Evolutionary conservation across 805 yeast species (phyloP).

Genomic region (Cyberlindnera mycetangii): DNA sequence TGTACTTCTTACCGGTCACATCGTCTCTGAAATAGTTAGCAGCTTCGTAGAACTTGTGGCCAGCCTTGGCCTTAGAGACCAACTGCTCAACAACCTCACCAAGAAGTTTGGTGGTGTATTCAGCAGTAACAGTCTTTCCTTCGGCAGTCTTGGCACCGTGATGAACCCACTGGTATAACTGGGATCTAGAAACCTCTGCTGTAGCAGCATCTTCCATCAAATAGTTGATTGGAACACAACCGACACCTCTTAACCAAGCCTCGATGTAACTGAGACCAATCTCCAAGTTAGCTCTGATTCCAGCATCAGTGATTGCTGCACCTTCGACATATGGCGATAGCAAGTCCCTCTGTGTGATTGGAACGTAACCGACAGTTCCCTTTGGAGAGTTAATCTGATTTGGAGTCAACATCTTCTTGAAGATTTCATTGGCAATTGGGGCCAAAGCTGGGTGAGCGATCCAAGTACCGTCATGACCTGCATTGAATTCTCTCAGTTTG

Average conservation of each 20-base stretch:
- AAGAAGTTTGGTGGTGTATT: slow-evolving; percentile 53
- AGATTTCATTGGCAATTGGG: slow-evolving; percentile 67
- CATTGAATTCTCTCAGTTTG: slow-evolving; percentile 69
- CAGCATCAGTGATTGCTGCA: slow-evolving; percentile 63
- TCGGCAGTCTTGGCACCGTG: slow-evolving; percentile 61
- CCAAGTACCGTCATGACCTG: slow-evolving; percentile 89
- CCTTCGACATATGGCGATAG: slow-evolving; percentile 54
- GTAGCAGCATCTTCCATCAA: slow-evolving; percentile 91
- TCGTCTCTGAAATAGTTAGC: slow-evolving; percentile 72
- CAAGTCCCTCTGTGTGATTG: slow-evolving; percentile 32
- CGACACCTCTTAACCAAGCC: slow-evolving; percentile 81
- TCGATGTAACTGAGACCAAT: slow-evolving; percentile 81
- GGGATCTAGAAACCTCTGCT: slow-evolving; percentile 82
- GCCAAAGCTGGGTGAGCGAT: slow-evolving; percentile 85
- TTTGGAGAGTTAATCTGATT: slow-evolving; percentile 55
- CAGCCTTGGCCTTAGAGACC: slow-evolving; percentile 45
- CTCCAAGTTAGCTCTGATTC: slow-evolving; percentile 67
- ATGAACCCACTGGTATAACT: slow-evolving; percentile 79
- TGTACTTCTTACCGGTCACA: slow-evolving; percentile 66
- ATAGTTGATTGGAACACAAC: slow-evolving; percentile 83
- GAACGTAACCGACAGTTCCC: slow-evolving; percentile 36
- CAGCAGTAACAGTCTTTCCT: slow-evolving; percentile 58
- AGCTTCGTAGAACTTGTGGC: slow-evolving; percentile 67
- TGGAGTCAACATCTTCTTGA: slow-evolving; percentile 78
- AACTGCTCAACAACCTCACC: slow-evolving; percentile 59